Percentiles rank a stretch among this genome's conserved stretches.
phyloP scores from a whole-genome alignment of 179 eudicot species.

The Heliamphora pulchella region DNA sequence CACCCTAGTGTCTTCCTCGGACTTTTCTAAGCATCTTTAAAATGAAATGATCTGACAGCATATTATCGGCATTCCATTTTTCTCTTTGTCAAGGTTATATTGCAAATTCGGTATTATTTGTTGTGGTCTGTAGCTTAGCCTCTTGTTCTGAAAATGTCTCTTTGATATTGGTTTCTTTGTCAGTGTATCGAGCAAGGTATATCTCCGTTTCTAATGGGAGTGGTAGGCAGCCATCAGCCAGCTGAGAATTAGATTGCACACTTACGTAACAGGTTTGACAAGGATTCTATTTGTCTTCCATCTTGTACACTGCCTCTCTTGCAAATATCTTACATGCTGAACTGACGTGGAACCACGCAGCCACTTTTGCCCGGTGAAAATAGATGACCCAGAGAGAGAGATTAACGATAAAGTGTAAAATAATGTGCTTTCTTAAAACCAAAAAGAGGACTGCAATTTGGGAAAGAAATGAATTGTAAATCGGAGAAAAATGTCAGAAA shows the following conservation, averaged over 20 bases:
- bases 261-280: slow-evolving; percentile 10
- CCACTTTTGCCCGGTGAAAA: not conserved
- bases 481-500: not conserved
- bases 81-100: not conserved
- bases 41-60: not conserved
- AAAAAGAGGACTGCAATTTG: not conserved
- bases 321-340: not conserved
- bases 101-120: not conserved
- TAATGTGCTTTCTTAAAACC: too few relatives aligned
- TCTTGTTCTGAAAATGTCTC: not conserved
- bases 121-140: not conserved
- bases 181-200: slow-evolving; percentile 87
- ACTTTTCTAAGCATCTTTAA: not conserved
- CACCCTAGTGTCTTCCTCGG: not conserved
- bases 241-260: slow-evolving; percentile 13
- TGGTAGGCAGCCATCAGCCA: slow-evolving; percentile 12
- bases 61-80: not conserved
- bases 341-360: not conserved
- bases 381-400: not conserved
- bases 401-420: too few relatives aligned
- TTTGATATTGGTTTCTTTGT: slow-evolving; percentile 12
- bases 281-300: not conserved
- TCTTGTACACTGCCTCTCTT: not conserved
- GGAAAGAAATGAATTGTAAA: not conserved
- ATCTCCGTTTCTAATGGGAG: slow-evolving; percentile 40